Evolutionary conservation across 805 yeast genomes (phyloP), one percentile per base, ranked within the genome.

Genomic region (Torulaspora microellipsoides): DNA sequence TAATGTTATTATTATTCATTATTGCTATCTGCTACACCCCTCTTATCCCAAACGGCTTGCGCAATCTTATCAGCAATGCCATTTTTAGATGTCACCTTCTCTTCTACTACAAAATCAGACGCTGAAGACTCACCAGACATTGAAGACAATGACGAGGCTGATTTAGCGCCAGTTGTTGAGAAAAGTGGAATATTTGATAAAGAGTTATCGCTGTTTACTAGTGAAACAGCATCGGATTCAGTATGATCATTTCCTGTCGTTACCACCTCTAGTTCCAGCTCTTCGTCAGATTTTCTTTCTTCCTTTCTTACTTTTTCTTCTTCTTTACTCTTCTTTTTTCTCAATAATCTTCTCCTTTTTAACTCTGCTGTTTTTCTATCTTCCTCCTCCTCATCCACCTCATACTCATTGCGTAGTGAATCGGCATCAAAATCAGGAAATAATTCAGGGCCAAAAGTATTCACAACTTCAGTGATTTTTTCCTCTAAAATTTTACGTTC

Each of bases 391-490:
- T 65, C 71, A 25, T 49, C 54, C 13, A 44, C 41, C 15, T 53
- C 54, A 31, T 53, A 54, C 10, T 51, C 51, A 15, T 57, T 55
- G 15, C 50, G 45, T 25, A 56, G 48, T n/a, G 59, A 57, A 33
- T 66, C 61, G 34, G 60, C 63, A 41, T 83, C 83, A 59, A 90
- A 85, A 65, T 90, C 96, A 4, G 95, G 91, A 72, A 81, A 90
- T 42, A 93, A 65, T 57, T 81, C 77, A 4, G 95, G 93, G 0
- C 97, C 98, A 45, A 81, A 75, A 34, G 76, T 78, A 60, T 90
- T 88, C 38, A 91, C 88, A 4, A 80, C 64, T 33, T 82, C 85
- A 0, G 96, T 86, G 45, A 93, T 85, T 44, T 85, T 82, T 48
- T 72, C 75, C 15, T 86, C 78, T 46, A 91, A 71, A 48, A 73